Percentiles rank a stretch among this genome's conserved stretches.
Evolutionary conservation across 371 early-diverging fungal species (phyloP).

Genomic region (Mortierella sp.): DNA sequence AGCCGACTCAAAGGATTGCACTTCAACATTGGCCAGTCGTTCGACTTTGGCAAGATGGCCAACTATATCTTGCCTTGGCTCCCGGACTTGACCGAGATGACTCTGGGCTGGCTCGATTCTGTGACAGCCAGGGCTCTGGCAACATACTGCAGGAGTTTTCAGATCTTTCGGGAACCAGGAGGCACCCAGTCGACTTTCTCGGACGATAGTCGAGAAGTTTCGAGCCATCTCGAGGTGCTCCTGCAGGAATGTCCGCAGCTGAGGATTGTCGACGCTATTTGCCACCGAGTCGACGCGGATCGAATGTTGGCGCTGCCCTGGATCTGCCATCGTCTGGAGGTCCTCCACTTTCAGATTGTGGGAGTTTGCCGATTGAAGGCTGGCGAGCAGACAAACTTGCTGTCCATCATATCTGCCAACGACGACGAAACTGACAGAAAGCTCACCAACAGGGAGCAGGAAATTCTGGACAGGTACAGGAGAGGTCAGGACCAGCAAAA

Average conservation of each 20-base stretch:
- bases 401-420: background rate
- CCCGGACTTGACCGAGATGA: background rate
- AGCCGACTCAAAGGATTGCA: conserved; percentile 6
- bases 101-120: background rate
- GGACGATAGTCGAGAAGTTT: background rate
- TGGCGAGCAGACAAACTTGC: background rate
- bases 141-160: background rate
- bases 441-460: background rate
- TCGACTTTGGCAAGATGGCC: background rate
- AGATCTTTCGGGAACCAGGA: background rate
- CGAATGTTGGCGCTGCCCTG: background rate
- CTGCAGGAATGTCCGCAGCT: background rate
- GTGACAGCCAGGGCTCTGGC: background rate
- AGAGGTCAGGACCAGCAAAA: conserved; percentile 4
- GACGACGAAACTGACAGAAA: background rate
- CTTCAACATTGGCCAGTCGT: background rate
- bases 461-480: background rate
- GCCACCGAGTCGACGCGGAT: background rate
- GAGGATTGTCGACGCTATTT: background rate
- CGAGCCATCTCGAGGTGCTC: background rate
- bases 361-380: background rate
- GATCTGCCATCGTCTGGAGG: background rate
- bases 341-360: background rate
- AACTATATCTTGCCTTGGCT: conserved; percentile 1
- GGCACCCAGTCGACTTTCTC: background rate